Evolutionary conservation across 2,329 filamentous ascomycete species (phyloP).

Genomic region (Aspergillus pseudoglaucus): DNA sequence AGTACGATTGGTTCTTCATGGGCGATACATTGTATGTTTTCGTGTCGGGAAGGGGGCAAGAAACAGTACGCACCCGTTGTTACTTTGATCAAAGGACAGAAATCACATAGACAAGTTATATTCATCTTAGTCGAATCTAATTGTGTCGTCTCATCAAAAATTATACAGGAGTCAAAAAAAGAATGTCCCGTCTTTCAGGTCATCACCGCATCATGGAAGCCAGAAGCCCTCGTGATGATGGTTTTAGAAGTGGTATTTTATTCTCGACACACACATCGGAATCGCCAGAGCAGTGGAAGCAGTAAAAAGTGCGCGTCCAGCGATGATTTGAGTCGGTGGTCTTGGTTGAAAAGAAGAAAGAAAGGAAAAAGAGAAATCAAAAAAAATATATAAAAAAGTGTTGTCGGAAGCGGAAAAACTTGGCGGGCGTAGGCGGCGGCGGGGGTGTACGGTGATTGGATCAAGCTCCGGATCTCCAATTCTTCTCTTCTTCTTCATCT

Average conservation of each 20-base stretch:
- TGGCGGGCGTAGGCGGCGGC: constrained; percentile 6
- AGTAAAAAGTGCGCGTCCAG: constrained; percentile 41
- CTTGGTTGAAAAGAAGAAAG: constrained; percentile 44
- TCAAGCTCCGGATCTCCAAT: constrained; percentile 24
- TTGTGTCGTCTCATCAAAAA: too few species aligned
- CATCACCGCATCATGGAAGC: constrained; percentile 42
- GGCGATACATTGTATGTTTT: constrained; percentile 3
- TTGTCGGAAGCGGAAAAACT: constrained; percentile 15
- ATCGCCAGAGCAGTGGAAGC: constrained; percentile 58
- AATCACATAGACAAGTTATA: too few species aligned
- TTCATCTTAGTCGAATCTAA: too few species aligned
- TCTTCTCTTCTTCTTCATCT: constrained; percentile 5
- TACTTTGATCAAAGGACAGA: too few species aligned
- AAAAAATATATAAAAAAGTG: constrained; percentile 24
- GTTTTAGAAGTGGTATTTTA: constrained; percentile 68
- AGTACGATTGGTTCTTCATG: constrained; percentile 37
- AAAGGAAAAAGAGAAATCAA: constrained; percentile 14
- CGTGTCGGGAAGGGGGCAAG: not conserved
- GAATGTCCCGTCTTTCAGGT: constrained; percentile 40
- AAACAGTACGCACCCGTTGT: not conserved
- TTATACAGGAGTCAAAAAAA: constrained; percentile 4
- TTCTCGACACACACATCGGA: constrained; percentile 69
- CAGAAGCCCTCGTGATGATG: constrained; percentile 60
- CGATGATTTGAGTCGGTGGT: constrained; percentile 72
- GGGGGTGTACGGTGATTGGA: constrained; percentile 24